These are phyloP conservation scores for Arabidopsis thaliana DNA, from an alignment of 345 rosid species.

Conservation along the genomic window TAIR10.1 NC_003076.8:2427501-2428000, in stretches of 20 bases:
- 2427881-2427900: slow-evolving; percentile 74
- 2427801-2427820: neutral
- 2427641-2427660: slow-evolving; percentile 54
- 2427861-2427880: slow-evolving; percentile 70
- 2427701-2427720: slow-evolving; percentile 56
- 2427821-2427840: neutral
- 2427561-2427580: neutral
- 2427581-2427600: slow-evolving; percentile 15
- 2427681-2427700: slow-evolving; percentile 63
- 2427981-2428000: slow-evolving; percentile 32
- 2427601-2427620: slow-evolving; percentile 48
- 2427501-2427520: slow-evolving; percentile 68
- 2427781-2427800: slow-evolving; percentile 9
- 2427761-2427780: slow-evolving; percentile 9
- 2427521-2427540: slow-evolving; percentile 72
- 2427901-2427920: slow-evolving; percentile 67
- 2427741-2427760: neutral
- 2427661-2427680: slow-evolving; percentile 45
- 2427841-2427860: slow-evolving; percentile 42
- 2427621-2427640: slow-evolving; percentile 53
- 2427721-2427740: slow-evolving; percentile 67
- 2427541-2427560: slow-evolving; percentile 33
- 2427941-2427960: slow-evolving; percentile 53
- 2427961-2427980: slow-evolving; percentile 32
- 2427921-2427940: slow-evolving; percentile 54